Conservation (phyloP, 1,284 basidiomycete genomes). For the Sanghuangporus sanghuang region DNA sequence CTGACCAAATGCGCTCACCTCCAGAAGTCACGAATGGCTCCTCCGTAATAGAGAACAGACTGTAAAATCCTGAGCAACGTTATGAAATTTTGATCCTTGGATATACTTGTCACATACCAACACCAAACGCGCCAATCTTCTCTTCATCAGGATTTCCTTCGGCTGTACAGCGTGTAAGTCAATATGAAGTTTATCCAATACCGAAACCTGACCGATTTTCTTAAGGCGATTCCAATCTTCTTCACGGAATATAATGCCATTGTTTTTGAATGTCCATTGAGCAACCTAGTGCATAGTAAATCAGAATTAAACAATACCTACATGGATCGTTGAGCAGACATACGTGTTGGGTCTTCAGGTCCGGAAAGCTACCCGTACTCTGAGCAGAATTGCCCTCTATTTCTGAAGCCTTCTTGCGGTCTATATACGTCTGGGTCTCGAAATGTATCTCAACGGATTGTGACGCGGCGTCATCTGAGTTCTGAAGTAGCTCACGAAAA, state of each 20-base stretch:
- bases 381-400: constrained; percentile 4
- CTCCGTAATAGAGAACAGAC: constrained; percentile 82
- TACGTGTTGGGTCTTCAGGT: constrained; percentile 56
- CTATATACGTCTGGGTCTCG: constrained; percentile 56
- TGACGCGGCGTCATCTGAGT: constrained; percentile 92
- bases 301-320: background rate
- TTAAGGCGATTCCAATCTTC: constrained; percentile 88
- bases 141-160: constrained; percentile 82
- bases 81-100: background rate
- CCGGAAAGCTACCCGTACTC: constrained; percentile 35
- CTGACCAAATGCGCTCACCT: constrained; percentile 34
- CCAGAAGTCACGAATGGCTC: constrained; percentile 92
- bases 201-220: constrained; percentile 61
- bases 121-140: constrained; percentile 85
- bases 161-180: constrained; percentile 37
- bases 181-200: background rate
- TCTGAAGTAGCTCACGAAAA: constrained; percentile 89
- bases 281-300: constrained; percentile 43
- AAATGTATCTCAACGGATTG: constrained; percentile 79
- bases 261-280: constrained; percentile 83
- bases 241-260: constrained; percentile 75
- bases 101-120: constrained; percentile 43
- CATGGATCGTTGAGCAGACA: constrained; percentile 15
- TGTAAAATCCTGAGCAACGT: constrained; percentile 60
- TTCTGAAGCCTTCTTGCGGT: constrained; percentile 31